Percentiles rank a stretch among this genome's conserved stretches.
Evolutionary conservation across 73 alveolate species (phyloP).

Genomic region (Tetrahymena thermophila): DNA sequence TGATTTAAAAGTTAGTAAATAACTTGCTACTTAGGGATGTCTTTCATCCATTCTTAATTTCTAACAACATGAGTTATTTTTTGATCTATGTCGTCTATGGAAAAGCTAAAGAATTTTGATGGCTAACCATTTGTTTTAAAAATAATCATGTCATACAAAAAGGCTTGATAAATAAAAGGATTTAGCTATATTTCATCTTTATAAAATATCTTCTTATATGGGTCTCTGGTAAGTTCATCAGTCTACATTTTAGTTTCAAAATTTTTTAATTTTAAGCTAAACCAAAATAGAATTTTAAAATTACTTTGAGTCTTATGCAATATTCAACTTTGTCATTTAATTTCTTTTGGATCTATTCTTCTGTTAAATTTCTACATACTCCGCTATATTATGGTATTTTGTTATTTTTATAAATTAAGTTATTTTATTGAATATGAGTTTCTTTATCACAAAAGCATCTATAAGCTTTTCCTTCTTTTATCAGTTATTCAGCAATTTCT

Average conservation of each 20-base stretch:
- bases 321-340: not conserved
- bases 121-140: not conserved
- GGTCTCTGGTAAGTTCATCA: not conserved
- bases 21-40: not conserved
- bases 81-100: not conserved
- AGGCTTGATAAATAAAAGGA: not conserved
- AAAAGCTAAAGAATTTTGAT: not conserved
- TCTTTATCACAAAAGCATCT: not conserved
- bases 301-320: not conserved
- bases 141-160: not conserved
- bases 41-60: not conserved
- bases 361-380: not conserved
- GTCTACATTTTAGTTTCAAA: not conserved
- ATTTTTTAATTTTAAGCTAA: not conserved
- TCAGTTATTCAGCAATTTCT: not conserved
- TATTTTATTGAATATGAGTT: not conserved
- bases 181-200: not conserved
- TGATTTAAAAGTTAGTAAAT: not conserved
- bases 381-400: not conserved
- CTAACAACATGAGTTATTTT: not conserved
- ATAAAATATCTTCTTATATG: not conserved
- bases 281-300: not conserved
- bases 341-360: not conserved
- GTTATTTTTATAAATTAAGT: not conserved
- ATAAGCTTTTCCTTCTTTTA: not conserved